Conservation (phyloP, 2,329 filamentous ascomycete genomes). For the Lecanicillium sp. region DNA sequence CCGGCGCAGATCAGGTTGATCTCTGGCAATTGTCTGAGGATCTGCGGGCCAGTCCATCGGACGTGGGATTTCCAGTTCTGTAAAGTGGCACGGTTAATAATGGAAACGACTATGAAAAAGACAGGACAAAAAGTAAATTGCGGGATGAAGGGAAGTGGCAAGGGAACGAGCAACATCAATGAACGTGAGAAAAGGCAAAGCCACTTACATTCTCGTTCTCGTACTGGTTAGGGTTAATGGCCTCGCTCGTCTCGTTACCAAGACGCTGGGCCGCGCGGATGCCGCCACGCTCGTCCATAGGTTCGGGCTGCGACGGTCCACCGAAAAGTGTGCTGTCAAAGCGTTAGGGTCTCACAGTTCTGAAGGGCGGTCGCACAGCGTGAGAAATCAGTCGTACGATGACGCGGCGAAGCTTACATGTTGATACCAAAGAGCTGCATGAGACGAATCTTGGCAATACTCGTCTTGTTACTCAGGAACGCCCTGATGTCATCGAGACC, state of each 20-base stretch:
- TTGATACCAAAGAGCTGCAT: constrained; percentile 56
- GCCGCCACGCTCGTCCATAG: constrained; percentile 45
- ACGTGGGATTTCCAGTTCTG: constrained; percentile 50
- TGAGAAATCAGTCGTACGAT: not conserved
- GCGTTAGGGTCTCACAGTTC: not conserved
- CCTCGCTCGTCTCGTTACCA: constrained; percentile 34
- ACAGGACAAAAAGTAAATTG: not conserved
- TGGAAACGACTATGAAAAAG: not conserved
- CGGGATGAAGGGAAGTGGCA: not conserved
- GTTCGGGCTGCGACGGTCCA: constrained; percentile 53
- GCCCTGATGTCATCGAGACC: constrained; percentile 46
- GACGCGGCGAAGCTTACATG: constrained; percentile 30
- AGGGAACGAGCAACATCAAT: too few species aligned
- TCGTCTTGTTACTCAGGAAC: constrained; percentile 55
- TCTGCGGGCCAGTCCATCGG: constrained; percentile 55
- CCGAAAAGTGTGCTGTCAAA: constrained; percentile 45
- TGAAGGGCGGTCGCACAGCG: too few species aligned
- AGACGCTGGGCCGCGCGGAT: constrained; percentile 42
- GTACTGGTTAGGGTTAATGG: constrained; percentile 52
- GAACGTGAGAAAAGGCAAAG: not conserved
- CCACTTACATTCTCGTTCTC: constrained; percentile 38
- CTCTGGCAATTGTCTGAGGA: constrained; percentile 48
- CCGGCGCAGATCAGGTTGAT: constrained; percentile 51
- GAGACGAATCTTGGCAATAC: constrained; percentile 43
- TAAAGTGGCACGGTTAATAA: not conserved